Base-by-base conservation (phyloP, 1,139 yeast species). In the Magnusiomyces clavatus region DNA sequence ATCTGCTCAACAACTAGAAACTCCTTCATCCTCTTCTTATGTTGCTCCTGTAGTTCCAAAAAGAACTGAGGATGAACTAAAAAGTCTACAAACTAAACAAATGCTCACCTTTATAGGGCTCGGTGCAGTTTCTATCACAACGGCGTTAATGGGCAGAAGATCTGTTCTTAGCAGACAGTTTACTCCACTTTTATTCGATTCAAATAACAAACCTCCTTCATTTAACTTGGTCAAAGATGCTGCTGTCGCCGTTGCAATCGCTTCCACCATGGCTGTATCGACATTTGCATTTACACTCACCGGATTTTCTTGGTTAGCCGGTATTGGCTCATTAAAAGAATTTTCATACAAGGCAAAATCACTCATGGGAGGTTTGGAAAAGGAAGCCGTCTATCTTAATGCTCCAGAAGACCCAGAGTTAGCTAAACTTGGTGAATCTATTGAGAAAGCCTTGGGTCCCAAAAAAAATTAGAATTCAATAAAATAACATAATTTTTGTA, bases 141-240 rank as follows among this genome's bases (percentile, higher is more conserved):
- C 90, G 10, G 81, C 92, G 31, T 73, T 95, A 59, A 67, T 85
- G 45, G 90, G 95, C 14, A 80, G 83, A 67, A 77, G 85, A 63
- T 83, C 94, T 17, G 82, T 92, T 1, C 73, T 82, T 36, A 71
- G 83, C 19, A 76, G 96, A 60, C 82, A 84, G 66, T 88, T 82
- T 69, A 73, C 82, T 2, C 97, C 97, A 6, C 77, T 78, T 29
- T 74, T 82, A 60, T 90, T 87, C 67, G 89, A 87, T 61, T 89
- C 92, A 13, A 90, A 90, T 68, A 92, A 89, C 62, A 77, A 81
- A 47, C 95, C 95, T 1, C 96, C 96, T 1, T 77, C 83, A 47
- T 86, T 84, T 64, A 84, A 85, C 49, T 81, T 85, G 66, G 81
- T 87, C 55, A 77, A 81, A 49, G 97, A 90, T 67, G 97, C 96